Conservation (phyloP, 768 basidiomycete genomes). For the Leucocoprinus leucothites region DNA sequence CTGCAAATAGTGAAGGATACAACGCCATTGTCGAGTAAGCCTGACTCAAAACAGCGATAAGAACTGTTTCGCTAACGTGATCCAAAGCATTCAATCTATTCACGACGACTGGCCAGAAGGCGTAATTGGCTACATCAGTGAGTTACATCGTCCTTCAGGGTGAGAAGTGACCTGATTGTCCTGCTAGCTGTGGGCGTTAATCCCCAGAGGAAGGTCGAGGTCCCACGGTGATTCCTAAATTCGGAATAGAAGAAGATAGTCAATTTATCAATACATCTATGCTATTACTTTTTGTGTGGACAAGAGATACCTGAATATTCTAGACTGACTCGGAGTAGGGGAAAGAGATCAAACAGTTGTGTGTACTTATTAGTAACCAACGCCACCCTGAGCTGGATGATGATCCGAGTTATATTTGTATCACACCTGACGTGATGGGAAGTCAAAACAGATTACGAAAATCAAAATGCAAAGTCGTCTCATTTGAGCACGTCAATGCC, state of each 20-base stretch:
- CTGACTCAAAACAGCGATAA: not conserved
- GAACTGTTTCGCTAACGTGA: not conserved
- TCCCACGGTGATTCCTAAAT: not conserved
- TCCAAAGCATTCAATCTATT: slow-evolving; percentile 22
- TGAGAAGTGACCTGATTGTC: not conserved
- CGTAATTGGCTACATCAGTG: slow-evolving; percentile 25
- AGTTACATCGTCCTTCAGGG: not conserved
- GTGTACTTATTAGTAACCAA: too few relatives aligned
- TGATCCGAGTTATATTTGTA: too few relatives aligned
- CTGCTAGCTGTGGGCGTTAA: slow-evolving; percentile 25
- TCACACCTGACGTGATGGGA: too few relatives aligned
- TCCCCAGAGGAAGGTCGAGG: slow-evolving; percentile 16
- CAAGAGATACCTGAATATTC: too few relatives aligned
- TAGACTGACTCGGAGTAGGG: too few relatives aligned
- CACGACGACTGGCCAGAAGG: slow-evolving; percentile 29
- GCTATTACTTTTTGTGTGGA: too few relatives aligned
- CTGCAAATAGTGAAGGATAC: slow-evolving; percentile 22
- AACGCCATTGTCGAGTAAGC: slow-evolving; percentile 25
- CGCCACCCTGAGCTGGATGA: too few relatives aligned
- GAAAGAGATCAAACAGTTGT: too few relatives aligned
- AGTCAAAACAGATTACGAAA: not conserved
- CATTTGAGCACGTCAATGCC: not conserved
- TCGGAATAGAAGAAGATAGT: too few relatives aligned
- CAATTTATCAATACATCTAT: too few relatives aligned
- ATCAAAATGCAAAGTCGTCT: slow-evolving; percentile 10